Evolutionary conservation across 2,329 filamentous ascomycete species (phyloP), one percentile per base, ranked within the genome.

Genomic region (Grosmannia clavigera): DNA sequence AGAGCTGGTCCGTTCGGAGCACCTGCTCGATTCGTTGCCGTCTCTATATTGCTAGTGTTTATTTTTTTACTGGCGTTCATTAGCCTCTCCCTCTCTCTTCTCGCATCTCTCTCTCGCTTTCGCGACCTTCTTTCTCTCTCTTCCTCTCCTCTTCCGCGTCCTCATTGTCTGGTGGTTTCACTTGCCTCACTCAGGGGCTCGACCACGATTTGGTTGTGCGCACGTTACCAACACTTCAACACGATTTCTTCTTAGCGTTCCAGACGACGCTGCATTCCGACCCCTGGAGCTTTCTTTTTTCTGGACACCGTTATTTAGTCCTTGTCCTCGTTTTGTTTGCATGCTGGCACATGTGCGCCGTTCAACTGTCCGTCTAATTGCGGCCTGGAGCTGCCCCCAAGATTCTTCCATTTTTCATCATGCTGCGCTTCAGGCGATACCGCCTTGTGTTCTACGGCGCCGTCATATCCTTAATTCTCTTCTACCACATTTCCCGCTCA

Each of bases 381-480:
- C 38, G 11, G 33, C 25, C 19, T 33, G 25, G 31, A 27, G 14
- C 31, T 46, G 22, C 29, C 40, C 38, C 27, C 27, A 7, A 40
- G n/a, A 16, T 9, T 14, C 40, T 14, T 22, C 61, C 12, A 16
- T 9, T 14, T 31, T 14, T 22, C 61, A 61, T 55, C 33, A 83
- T 86, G 78, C 70, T 81, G 61, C 81, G 84, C 58, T 76, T 80
- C 63, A 73, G 85, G 66, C 76, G 83, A 68, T 85, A 85, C 67
- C 80, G 84, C 61, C 74, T 84, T 61, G 83, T 85, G 63, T 69
- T 82, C 40, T 68, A 82, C 62, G 78, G 79, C 65, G 78, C 82
- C 59, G 70, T 80, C 63, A 69, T 84, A 60, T 70, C 82, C 57
- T 70, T 83, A 57, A 73, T 86, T 62, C 74, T 81, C 58, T 70